phyloP scores from a whole-genome alignment of 139 green algal species.

The Chlorella sp. region DNA sequence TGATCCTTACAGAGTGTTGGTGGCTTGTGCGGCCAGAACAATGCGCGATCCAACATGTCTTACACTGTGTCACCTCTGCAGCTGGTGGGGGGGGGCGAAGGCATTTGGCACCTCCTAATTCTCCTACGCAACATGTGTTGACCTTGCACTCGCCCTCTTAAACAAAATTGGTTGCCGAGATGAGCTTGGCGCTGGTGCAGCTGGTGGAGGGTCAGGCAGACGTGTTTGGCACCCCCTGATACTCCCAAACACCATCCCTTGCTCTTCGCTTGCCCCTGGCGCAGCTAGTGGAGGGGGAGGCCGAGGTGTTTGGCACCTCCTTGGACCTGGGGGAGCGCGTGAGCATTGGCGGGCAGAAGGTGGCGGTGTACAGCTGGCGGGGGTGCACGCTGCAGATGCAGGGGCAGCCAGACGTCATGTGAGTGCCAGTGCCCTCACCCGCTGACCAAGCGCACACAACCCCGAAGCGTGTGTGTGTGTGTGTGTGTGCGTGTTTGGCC shows the following conservation, averaged over 20 bases:
- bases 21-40: no score
- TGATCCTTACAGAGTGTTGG: no score
- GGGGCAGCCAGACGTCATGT: slow-evolving; percentile 60
- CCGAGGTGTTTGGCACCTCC: slow-evolving; percentile 92
- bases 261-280: no score
- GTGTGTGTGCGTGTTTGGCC: neutral
- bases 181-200: no score
- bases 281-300: slow-evolving; percentile 73
- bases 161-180: no score
- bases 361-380: slow-evolving; percentile 88
- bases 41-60: no score
- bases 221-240: no score
- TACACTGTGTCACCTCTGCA: neutral
- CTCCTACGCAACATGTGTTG: no score
- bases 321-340: slow-evolving; percentile 68
- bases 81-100: slow-evolving; percentile 78
- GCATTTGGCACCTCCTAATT: slow-evolving; percentile 90
- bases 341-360: slow-evolving; percentile 72
- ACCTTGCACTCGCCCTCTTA: no score
- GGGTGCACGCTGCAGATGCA: slow-evolving; percentile 75
- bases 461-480: slow-evolving; percentile 15
- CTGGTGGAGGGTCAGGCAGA: no score
- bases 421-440: slow-evolving; percentile 40
- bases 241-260: no score
- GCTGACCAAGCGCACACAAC: no score